Base-by-base conservation (phyloP, 78 protist genomes). In the Dictyostelium firmibasis region DNA sequence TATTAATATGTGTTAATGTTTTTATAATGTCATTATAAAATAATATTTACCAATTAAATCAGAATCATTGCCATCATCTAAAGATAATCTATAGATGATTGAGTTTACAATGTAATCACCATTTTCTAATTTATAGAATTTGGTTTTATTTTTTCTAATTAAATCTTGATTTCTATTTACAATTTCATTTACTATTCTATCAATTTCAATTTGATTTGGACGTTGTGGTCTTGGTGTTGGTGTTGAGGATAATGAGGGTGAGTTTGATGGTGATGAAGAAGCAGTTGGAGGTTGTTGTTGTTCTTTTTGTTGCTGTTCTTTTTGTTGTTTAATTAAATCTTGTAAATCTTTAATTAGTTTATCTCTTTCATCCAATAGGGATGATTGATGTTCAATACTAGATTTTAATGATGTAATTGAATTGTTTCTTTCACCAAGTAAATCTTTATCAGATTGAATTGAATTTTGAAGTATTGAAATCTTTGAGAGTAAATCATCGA, bases 91-190 rank as follows among this genome's bases (percentile, higher is more conserved):
- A 72, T 72, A 72, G 13, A 72, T 33, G 23, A 31, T 72, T 72
- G 79, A 72, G 33, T 72, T 72, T 33, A 72, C 35, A 72, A 31
- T 31, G 20, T 72, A 72, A 72, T 72, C 79, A 72, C 79, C 79
- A 72, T 33, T 33, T 33, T 72, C 79, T 6, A 72, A 72, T 72
- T 72, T 72, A 72, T 31, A 14, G 36, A 72, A 29, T 33, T 72
- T 72, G 23, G 43, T 31, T 29, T 72, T 72, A 14, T 31, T 31
- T 33, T 72, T 72, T 72, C 35, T 72, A 1, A 72, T 72, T 29
- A 33, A 29, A 72, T 27, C 23, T 33, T 72, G 79, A 18, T 72
- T 72, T 57, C 36, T 72, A 10, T 72, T 35, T 72, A 72, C 36
- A 33, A 72, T 27, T 16, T 33, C 35, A 6, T 72, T 72, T 29